These are phyloP conservation scores for Dinochytrium kinnereticum DNA, from an alignment of 371 early-diverging fungal genomes.

Conservation along the genomic window DNA sequence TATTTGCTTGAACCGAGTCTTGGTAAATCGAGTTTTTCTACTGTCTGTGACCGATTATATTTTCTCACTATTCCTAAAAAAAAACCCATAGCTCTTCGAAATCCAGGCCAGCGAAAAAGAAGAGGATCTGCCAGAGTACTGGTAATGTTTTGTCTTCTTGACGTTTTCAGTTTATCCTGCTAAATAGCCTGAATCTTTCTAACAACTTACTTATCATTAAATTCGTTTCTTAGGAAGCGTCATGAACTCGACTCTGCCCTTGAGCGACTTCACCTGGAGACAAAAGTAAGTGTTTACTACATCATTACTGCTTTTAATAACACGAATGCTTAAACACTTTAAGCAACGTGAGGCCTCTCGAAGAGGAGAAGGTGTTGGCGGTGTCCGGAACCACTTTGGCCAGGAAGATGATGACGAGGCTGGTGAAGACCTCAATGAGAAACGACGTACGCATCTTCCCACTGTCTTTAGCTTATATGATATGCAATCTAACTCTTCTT, in stretches of 20 bases:
- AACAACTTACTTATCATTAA: too few relatives aligned
- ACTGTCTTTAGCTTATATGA: not conserved
- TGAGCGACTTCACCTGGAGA: not conserved
- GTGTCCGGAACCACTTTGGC: not conserved
- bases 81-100: conserved; percentile 43
- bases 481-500: not conserved
- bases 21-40: conserved; percentile 35
- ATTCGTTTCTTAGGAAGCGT: conserved; percentile 13
- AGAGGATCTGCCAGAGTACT: conserved; percentile 52
- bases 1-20: conserved; percentile 51
- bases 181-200: too few relatives aligned
- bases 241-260: conserved; percentile 17
- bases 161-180: too few relatives aligned
- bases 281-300: not conserved
- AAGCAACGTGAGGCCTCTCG: conserved; percentile 1
- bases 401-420: not conserved
- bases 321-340: not conserved
- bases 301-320: too few relatives aligned
- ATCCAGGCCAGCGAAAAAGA: conserved; percentile 50
- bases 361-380: not conserved
- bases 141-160: conserved; percentile 33
- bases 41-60: not conserved
- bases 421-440: not conserved
- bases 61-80: not conserved
- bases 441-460: not conserved